These are phyloP conservation scores for Dryadomyces sulphureus DNA, from an alignment of 2,329 filamentous ascomycete species.

Conservation along the genomic window DNA sequence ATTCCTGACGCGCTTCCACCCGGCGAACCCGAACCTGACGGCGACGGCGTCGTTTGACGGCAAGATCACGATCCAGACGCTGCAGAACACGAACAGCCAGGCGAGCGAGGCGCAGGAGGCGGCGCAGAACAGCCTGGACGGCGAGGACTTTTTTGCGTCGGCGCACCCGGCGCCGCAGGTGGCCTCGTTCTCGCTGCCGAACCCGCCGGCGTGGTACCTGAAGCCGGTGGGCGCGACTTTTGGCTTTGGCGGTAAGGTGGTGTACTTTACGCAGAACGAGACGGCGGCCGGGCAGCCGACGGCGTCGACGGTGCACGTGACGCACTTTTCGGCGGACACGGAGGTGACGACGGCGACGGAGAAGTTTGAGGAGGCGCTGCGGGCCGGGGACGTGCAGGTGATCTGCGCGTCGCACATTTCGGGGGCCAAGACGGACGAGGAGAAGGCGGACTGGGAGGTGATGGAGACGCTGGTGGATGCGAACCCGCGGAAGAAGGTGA, in stretches of 20 bases:
- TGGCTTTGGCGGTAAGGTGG: conserved; percentile 86
- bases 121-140: conserved; percentile 59
- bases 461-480: conserved; percentile 77
- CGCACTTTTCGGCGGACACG: conserved; percentile 77
- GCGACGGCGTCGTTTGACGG: conserved; percentile 96
- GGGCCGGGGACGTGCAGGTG: conserved; percentile 57
- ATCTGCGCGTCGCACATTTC: conserved; percentile 72
- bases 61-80: conserved; percentile 83
- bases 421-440: conserved; percentile 67
- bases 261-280: conserved; percentile 52
- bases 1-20: conserved; percentile 89
- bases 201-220: conserved; percentile 83
- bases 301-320: conserved; percentile 67
- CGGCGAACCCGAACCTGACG: conserved; percentile 78
- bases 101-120: conserved; percentile 48
- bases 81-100: conserved; percentile 74
- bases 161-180: conserved; percentile 85
- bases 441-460: conserved; percentile 92
- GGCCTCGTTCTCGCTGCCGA: conserved; percentile 72
- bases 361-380: conserved; percentile 71
- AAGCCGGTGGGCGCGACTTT: conserved; percentile 77
- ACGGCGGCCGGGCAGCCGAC: conserved; percentile 46
- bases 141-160: conserved; percentile 91
- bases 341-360: conserved; percentile 72
- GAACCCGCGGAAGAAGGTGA: conserved; percentile 72